phyloP scores from a whole-genome alignment of 768 basidiomycete genomes.

The Lactarius trivialis region DNA sequence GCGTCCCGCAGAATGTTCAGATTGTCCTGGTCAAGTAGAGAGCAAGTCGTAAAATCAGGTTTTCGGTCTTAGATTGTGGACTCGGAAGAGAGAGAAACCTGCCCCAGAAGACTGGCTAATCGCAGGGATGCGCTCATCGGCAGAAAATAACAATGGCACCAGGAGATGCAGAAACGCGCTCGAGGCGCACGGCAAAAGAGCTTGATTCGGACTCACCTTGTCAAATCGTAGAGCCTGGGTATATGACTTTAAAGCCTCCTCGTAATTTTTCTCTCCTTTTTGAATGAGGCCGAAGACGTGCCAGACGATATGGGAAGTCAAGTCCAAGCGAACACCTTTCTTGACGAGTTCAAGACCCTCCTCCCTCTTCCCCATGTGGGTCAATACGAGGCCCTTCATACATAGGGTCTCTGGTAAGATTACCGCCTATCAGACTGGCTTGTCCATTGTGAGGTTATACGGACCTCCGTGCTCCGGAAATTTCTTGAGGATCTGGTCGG shows the following conservation, averaged over 20 bases:
- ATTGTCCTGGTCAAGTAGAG: slow-evolving; percentile 59
- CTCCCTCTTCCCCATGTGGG: slow-evolving; percentile 71
- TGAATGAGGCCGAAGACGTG: slow-evolving; percentile 95
- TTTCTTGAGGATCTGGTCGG: slow-evolving; percentile 93
- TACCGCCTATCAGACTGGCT: slow-evolving; percentile 11
- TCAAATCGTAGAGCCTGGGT: slow-evolving; percentile 84
- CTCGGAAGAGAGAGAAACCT: background rate
- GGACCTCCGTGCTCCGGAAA: slow-evolving; percentile 92
- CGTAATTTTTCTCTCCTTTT: slow-evolving; percentile 91
- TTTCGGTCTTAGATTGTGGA: background rate
- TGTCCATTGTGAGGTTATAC: slow-evolving; percentile 7
- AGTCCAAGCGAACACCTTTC: slow-evolving; percentile 74
- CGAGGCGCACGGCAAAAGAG: background rate
- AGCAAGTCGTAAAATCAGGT: slow-evolving; percentile 7
- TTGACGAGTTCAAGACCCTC: slow-evolving; percentile 80
- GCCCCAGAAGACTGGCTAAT: background rate
- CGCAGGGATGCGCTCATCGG: background rate
- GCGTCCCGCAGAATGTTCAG: slow-evolving; percentile 89
- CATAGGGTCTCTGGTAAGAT: slow-evolving; percentile 73
- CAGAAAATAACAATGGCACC: background rate
- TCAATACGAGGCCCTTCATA: slow-evolving; percentile 90
- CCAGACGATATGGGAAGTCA: slow-evolving; percentile 93
- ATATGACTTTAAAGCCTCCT: slow-evolving; percentile 91
- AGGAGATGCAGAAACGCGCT: slow-evolving; percentile 1
- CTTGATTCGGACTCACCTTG: slow-evolving; percentile 49